Base-by-base conservation (phyloP, 2,329 filamentous ascomycete genomes). In the Xylariaceae sp. region DNA sequence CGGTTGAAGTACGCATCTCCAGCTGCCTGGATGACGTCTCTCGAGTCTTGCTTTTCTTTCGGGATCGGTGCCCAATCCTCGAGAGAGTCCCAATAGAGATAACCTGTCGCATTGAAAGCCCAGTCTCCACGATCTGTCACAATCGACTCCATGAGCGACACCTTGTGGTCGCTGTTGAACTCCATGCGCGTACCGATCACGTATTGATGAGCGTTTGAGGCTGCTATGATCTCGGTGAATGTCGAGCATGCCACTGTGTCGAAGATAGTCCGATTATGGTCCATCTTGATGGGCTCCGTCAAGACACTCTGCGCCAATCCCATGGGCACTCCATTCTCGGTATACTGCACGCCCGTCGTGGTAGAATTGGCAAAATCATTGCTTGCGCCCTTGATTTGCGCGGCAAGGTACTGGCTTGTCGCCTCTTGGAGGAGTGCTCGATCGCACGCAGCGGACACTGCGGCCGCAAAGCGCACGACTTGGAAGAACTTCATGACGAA, bases 181-280 rank as follows among this genome's bases (percentile, higher is more conserved):
- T 65, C 42, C 31, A 69, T 66, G 11, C 66, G 62, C 42, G 67
- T 69, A 28, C 64, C 64, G 34, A 66, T 66, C 10, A 67, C 68
- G 42, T 68, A 70, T n/a, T 68, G 69, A 17, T 69, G 64, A 2
- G 60, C 53, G 16, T 66, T 60, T 16, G 55, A 60, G 13, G 66
- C 61, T 19, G 62, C 60, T 51, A 72, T 68, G 48, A 76, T 65
- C 57, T 75, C 71, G 17, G 75, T 73, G 53, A 71, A 72, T 34
- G 73, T 71, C 16, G 71, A 66, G 57, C 70, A 73, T 28, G 54
- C 55, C 14, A 60, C 60, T 3, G 63, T 60, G 60, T 72, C 70
- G 50, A 65, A 54, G 51, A 66, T 66, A 45, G 64, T 70, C 52
- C 66, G 66, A 44, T 62, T 63, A 50, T 68, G 62, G 47, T 70